A percentile compares a stretch with the other conserved stretches of the same genome.
phyloP scores from a whole-genome alignment of 768 basidiomycete genomes.

The Pleurotus djamor region DNA sequence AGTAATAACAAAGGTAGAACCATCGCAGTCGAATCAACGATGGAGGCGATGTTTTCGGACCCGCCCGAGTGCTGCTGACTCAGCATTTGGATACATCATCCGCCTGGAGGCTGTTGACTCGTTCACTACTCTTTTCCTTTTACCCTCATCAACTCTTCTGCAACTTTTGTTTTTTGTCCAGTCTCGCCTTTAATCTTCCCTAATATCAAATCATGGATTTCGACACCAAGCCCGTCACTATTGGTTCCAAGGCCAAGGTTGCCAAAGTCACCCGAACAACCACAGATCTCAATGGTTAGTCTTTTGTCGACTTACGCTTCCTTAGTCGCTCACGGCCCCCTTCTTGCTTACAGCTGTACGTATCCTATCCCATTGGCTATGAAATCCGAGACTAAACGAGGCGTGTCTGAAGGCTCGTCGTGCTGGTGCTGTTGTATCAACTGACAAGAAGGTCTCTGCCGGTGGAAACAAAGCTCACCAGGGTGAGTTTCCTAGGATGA shows the following conservation, averaged over 20 bases:
- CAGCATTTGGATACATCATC: background rate
- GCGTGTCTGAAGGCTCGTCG: slow-evolving; percentile 59
- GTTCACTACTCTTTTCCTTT: background rate
- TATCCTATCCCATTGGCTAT: slow-evolving; percentile 4
- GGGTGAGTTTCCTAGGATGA: slow-evolving; percentile 38
- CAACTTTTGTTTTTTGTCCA: background rate
- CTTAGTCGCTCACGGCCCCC: slow-evolving; percentile 13
- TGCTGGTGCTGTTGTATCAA: slow-evolving; percentile 72
- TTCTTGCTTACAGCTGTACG: slow-evolving; percentile 48
- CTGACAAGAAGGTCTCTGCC: slow-evolving; percentile 74
- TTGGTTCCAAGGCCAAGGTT: slow-evolving; percentile 64
- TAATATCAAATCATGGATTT: slow-evolving; percentile 3
- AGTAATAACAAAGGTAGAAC: no score
- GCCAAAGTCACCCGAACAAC: slow-evolving; percentile 63
- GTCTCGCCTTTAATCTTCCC: background rate
- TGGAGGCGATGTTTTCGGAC: background rate
- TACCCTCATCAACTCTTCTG: background rate
- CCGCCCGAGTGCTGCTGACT: background rate
- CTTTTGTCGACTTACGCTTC: background rate
- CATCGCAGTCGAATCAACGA: background rate
- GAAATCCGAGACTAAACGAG: slow-evolving; percentile 6
- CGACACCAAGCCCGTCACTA: slow-evolving; percentile 61
- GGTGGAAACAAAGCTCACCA: slow-evolving; percentile 77
- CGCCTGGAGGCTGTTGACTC: background rate
- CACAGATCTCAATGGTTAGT: slow-evolving; percentile 53